A percentile compares a stretch with the other conserved stretches of the same genome.
These are phyloP conservation scores for Metarhizium humberi DNA, from an alignment of 2,329 filamentous ascomycete genomes.

Conservation along the genomic window DNA sequence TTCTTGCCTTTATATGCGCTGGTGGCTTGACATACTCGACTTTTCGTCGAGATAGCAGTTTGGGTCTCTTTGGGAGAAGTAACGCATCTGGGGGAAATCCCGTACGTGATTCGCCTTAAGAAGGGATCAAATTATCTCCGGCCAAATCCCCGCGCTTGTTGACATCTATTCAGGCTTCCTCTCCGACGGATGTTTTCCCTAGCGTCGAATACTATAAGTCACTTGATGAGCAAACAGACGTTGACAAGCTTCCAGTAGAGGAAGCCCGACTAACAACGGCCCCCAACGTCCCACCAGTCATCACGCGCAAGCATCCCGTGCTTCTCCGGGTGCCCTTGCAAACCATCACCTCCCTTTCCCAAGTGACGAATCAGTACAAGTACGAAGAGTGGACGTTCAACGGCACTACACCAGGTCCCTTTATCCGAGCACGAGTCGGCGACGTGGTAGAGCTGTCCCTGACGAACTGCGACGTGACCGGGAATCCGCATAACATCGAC, in stretches of 20 bases:
- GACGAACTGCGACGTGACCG: constrained; percentile 21
- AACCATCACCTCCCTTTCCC: constrained; percentile 16
- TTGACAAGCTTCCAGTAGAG: constrained; percentile 16
- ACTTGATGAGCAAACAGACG: constrained; percentile 1
- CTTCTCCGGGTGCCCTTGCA: constrained; percentile 20
- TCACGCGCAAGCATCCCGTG: constrained; percentile 20
- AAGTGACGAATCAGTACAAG: constrained; percentile 23
- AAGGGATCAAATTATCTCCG: not conserved
- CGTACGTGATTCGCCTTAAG: not conserved
- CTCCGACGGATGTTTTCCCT: not conserved
- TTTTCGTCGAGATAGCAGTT: not conserved
- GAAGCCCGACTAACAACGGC: constrained; percentile 19
- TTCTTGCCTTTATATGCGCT: not conserved
- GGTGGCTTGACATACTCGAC: not conserved
- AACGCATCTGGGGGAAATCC: not conserved
- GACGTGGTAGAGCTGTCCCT: constrained; percentile 22
- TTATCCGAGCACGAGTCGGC: constrained; percentile 24
- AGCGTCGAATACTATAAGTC: constrained; percentile 1
- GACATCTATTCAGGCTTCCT: not conserved
- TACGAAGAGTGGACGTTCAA: constrained; percentile 28
- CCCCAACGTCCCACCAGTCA: constrained; percentile 20
- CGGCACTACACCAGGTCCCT: constrained; percentile 21
- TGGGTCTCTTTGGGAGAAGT: not conserved
- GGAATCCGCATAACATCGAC: constrained; percentile 26
- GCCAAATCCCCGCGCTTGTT: not conserved